Percentiles rank a stretch among this genome's conserved stretches.
phyloP scores from a whole-genome alignment of 2,329 filamentous ascomycete species.

The Fusarium caatingaense region DNA sequence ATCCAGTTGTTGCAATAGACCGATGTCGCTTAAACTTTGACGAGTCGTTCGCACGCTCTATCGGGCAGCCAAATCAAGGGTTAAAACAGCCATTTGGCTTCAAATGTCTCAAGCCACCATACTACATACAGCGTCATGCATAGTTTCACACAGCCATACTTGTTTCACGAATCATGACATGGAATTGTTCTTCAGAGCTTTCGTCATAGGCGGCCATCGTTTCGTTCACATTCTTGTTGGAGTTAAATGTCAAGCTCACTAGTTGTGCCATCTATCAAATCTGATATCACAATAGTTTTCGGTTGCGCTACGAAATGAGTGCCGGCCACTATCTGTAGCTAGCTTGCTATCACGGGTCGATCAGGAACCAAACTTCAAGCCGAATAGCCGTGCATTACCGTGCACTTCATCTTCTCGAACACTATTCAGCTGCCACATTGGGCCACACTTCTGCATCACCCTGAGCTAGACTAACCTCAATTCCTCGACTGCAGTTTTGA shows the following conservation, averaged over 20 bases:
- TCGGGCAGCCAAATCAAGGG: not conserved
- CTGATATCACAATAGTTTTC: not conserved
- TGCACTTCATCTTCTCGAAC: constrained; percentile 7
- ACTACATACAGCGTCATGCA: constrained; percentile 5
- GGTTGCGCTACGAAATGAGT: not conserved
- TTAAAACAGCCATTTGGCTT: constrained; percentile 18
- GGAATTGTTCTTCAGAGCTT: not conserved
- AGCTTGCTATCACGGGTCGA: constrained; percentile 25
- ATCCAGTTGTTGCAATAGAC: not conserved
- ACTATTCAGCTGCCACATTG: constrained; percentile 21
- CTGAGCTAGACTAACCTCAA: constrained; percentile 53
- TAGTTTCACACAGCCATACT: not conserved
- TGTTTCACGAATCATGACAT: constrained; percentile 16
- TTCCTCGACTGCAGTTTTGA: constrained; percentile 57
- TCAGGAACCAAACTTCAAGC: constrained; percentile 38
- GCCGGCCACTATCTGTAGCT: not conserved
- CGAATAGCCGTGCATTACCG: constrained; percentile 13
- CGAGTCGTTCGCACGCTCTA: constrained; percentile 9
- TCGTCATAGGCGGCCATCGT: constrained; percentile 3
- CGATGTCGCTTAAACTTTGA: constrained; percentile 3
- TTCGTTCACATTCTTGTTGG: constrained; percentile 33
- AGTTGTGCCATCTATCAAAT: constrained; percentile 12
- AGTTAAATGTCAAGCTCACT: constrained; percentile 14
- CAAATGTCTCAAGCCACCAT: constrained; percentile 8
- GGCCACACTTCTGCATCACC: constrained; percentile 13